Evolutionary conservation across 768 basidiomycete species (phyloP).

Genomic region (Hortiboletus campestris): DNA sequence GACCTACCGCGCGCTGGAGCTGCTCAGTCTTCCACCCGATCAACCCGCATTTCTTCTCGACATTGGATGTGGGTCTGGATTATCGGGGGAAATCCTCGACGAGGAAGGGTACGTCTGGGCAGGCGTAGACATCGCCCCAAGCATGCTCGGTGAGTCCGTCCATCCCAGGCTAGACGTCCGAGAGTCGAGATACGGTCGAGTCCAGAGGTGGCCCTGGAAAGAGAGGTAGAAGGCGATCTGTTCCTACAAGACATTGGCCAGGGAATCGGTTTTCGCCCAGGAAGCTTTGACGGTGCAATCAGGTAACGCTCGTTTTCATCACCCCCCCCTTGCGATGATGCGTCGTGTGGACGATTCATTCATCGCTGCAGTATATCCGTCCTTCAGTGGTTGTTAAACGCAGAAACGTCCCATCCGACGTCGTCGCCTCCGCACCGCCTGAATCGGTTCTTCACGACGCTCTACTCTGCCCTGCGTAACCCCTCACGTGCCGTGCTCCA

Average conservation of each 20-base stretch:
- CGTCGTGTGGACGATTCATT: neutral
- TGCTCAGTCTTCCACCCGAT: constrained; percentile 77
- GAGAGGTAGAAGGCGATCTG: constrained; percentile 94
- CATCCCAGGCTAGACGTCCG: neutral
- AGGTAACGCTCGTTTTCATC: constrained; percentile 49
- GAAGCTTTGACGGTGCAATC: constrained; percentile 96
- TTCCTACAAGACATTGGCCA: constrained; percentile 98
- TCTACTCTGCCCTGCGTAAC: constrained; percentile 82
- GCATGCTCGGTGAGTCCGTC: constrained; percentile 81
- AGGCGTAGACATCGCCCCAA: constrained; percentile 92
- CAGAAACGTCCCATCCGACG: constrained; percentile 86
- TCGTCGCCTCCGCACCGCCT: constrained; percentile 87
- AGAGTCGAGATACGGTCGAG: neutral
- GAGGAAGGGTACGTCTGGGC: constrained; percentile 93
- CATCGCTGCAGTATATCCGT: constrained; percentile 79
- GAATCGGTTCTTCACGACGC: constrained; percentile 87
- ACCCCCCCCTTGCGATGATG: neutral
- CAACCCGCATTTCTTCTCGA: constrained; percentile 87
- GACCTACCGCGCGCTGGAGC: constrained; percentile 93
- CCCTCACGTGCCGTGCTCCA: constrained; percentile 86
- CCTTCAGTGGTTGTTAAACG: constrained; percentile 98
- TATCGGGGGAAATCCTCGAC: constrained; percentile 94
- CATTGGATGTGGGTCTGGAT: constrained; percentile 95
- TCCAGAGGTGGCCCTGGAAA: constrained; percentile 89
- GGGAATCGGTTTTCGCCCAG: constrained; percentile 95